Percentiles rank a stretch among this genome's conserved stretches.
Evolutionary conservation across 1,284 basidiomycete genomes (phyloP).

Genomic region (Heliocybe sulcata): DNA sequence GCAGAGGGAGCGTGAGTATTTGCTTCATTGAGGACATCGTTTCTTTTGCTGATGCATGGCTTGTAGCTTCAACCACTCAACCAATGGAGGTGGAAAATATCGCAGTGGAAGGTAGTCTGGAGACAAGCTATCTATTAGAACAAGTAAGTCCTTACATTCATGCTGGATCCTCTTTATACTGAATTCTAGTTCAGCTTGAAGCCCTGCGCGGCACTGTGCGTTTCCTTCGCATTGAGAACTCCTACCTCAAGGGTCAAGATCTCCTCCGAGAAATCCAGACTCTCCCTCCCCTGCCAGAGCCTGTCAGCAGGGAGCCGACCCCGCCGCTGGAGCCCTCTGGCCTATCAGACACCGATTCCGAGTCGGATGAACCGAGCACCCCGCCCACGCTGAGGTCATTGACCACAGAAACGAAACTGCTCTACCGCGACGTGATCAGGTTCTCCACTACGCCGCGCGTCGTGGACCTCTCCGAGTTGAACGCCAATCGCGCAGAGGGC

Average conservation of each 20-base stretch:
- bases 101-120: conserved; percentile 69
- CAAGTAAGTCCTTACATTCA: conserved; percentile 43
- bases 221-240: conserved; percentile 88
- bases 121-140: conserved; percentile 80
- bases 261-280: conserved; percentile 76
- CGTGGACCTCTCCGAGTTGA: conserved; percentile 69
- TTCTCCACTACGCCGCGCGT: conserved; percentile 76
- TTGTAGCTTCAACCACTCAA: conserved; percentile 39
- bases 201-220: conserved; percentile 85
- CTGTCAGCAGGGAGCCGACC: conserved; percentile 39
- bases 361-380: conserved; percentile 34
- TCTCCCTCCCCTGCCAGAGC: conserved; percentile 55
- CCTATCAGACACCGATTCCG: conserved; percentile 55
- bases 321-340: conserved; percentile 58
- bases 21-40: conserved; percentile 12
- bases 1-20: conserved; percentile 55
- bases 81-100: conserved; percentile 52
- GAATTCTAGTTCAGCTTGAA: conserved; percentile 57
- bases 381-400: conserved; percentile 59
- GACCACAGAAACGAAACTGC: conserved; percentile 70
- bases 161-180: conserved; percentile 5
- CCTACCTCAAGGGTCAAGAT: conserved; percentile 86
- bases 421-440: conserved; percentile 78
- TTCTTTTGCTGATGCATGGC: conserved; percentile 9
- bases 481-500: conserved; percentile 39